Evolutionary conservation across 129 eudicot genomes (phyloP), one percentile per base, ranked within the genome.

Genomic region (Flaveria ramosissima): DNA sequence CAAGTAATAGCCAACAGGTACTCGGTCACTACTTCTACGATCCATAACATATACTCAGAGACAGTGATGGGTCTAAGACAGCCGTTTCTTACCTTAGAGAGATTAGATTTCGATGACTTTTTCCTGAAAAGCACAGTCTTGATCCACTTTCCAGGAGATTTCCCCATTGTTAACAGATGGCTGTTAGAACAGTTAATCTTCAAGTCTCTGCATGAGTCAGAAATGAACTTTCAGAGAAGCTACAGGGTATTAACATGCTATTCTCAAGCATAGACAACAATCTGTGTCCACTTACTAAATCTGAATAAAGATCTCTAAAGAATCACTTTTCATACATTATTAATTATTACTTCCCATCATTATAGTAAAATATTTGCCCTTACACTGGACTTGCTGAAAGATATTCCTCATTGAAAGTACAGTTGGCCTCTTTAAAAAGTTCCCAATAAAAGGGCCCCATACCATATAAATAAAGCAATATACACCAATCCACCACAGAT

Each of bases 61-160:
- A 21, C 6, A 7, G 12, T 36, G 10, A 63, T n/a, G n/a, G 45
- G 21, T 45, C 30, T 67, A 64, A 63, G 41, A 17, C 6, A 76
- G 9, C 59, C 39, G 39, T 21, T 68, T 76, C 89, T 83, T 75
- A 90, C 96, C 75, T 86, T 90, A 12, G 93, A 77, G 32, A 71
- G 78, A 77, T 74, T 79, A 57, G 92, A 85, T 80, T 86, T 89
- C 5, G 95, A 85, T 30, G 89, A 70, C 75, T 89, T 91, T 83
- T 89, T 91, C 77, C 92, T 88, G 19, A 88, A 85, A 81, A 89
- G 85, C 52, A 88, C 86, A 47, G 91, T 84, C 73, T 91, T 91
- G 82, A 91, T 87, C 97, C 94, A 86, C 85, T 85, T 85, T 83
- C 84, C 97, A 7, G 95, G 90, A 75, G 95, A 87, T 75, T 86